A percentile compares a stretch with the other conserved stretches of the same genome.
Conservation (phyloP, 257 asterid genomes). For the Nicotiana sylvestris region DNA sequence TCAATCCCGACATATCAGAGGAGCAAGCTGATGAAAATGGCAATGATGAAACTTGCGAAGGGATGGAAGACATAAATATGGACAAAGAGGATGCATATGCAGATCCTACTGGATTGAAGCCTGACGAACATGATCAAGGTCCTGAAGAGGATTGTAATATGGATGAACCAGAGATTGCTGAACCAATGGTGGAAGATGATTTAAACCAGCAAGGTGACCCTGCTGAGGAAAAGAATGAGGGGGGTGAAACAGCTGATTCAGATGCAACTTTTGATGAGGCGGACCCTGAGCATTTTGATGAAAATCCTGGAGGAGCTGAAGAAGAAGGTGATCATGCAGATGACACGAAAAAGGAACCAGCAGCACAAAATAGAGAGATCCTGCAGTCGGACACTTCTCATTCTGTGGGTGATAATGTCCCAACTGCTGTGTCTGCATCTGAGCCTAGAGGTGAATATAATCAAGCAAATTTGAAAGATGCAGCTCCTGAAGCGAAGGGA, state of each 20-base stretch:
- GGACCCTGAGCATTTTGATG: conserved; percentile 37
- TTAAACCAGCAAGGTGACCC: conserved; percentile 37
- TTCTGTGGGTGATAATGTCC: conserved; percentile 24
- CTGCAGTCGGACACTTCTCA: conserved; percentile 32
- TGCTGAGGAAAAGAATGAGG: conserved; percentile 34
- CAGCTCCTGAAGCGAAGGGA: conserved; percentile 43
- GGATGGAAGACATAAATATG: conserved; percentile 51
- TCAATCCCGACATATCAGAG: conserved; percentile 33
- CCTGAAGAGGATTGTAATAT: conserved; percentile 37
- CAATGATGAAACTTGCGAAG: conserved; percentile 40
- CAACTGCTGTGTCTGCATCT: conserved; percentile 39
- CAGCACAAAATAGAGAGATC: conserved; percentile 30
- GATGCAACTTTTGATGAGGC: conserved; percentile 44
- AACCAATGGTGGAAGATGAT: conserved; percentile 54
- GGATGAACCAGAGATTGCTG: conserved; percentile 44
- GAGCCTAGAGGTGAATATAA: conserved; percentile 33
- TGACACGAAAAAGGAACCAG: conserved; percentile 33
- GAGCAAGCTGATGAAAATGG: conserved; percentile 40
- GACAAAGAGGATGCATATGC: conserved; percentile 57
- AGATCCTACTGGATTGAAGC: conserved; percentile 68
- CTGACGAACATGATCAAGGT: conserved; percentile 40
- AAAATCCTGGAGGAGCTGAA: conserved; percentile 34
- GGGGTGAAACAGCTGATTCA: conserved; percentile 23
- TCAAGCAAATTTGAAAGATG: conserved; percentile 38
- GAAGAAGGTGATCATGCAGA: conserved; percentile 42